Evolutionary conservation across 495 filamentous ascomycete genomes (phyloP).

Genomic region (Hypomontagnella submonticulosa): DNA sequence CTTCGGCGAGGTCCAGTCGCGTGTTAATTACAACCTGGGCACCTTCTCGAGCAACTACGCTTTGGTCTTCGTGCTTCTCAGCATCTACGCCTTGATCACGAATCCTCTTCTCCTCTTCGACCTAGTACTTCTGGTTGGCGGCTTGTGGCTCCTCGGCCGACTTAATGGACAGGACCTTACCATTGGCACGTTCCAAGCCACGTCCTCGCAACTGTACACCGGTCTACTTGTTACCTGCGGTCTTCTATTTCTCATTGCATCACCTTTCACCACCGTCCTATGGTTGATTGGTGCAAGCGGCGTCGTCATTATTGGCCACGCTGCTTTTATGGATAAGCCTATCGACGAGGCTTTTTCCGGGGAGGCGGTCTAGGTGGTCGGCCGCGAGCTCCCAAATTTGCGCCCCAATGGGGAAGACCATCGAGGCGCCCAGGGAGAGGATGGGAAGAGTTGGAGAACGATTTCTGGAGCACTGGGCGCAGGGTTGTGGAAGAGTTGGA

Average conservation of each 20-base stretch:
- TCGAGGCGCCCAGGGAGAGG: conserved; percentile 77
- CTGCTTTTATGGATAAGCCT: conserved; percentile 95
- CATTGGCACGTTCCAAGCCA: conserved; percentile 80
- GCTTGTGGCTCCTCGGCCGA: conserved; percentile 90
- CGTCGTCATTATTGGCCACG: conserved; percentile 93
- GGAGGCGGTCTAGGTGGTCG: conserved; percentile 99
- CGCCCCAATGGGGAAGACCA: conserved; percentile 99
- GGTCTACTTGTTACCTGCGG: conserved; percentile 81
- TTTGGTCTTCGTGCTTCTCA: conserved; percentile 90
- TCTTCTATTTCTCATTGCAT: conserved; percentile 84
- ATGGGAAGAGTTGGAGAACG: conserved; percentile 61
- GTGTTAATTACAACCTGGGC: conserved; percentile 95
- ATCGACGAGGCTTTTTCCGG: conserved; percentile 99
- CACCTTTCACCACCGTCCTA: conserved; percentile 80
- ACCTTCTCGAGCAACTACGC: conserved; percentile 99
- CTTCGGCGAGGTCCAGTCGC: conserved; percentile 90
- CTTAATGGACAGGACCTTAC: conserved; percentile 89
- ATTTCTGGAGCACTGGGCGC: conserved; percentile 55
- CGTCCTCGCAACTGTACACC: conserved; percentile 95
- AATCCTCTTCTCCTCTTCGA: conserved; percentile 87
- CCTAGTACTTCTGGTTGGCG: conserved; percentile 83
- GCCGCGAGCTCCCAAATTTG: conserved; percentile 97
- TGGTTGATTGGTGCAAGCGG: conserved; percentile 96
- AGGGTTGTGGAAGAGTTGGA: conserved; percentile 76
- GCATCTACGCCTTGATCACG: conserved; percentile 92